phyloP scores from a whole-genome alignment of 768 basidiomycete species.

The Mycena metata region DNA sequence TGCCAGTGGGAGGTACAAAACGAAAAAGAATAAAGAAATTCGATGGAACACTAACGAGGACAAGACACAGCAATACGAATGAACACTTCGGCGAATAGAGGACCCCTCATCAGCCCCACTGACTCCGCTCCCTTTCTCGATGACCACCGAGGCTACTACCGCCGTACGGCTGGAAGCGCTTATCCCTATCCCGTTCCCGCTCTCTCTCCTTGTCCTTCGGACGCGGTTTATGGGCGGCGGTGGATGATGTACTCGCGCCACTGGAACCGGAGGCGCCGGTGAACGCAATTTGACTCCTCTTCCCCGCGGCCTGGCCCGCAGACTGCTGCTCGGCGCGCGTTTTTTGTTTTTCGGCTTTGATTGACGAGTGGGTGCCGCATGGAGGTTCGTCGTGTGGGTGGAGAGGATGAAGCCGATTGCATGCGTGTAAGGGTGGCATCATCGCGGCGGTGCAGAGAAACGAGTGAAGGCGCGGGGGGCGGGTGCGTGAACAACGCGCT shows the following conservation, averaged over 20 bases:
- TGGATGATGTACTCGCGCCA: background rate
- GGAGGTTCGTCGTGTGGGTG: background rate
- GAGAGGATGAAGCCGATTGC: background rate
- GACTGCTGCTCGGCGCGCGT: constrained; percentile 72
- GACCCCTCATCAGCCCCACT: constrained; percentile 9
- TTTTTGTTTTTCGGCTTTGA: constrained; percentile 74
- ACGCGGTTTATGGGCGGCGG: background rate
- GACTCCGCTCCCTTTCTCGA: constrained; percentile 20
- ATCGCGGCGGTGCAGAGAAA: constrained; percentile 35
- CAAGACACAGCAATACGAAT: too few relatives aligned
- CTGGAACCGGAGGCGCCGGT: constrained; percentile 38
- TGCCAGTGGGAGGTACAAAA: too few relatives aligned
- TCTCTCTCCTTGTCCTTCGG: constrained; percentile 20
- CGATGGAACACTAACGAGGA: too few relatives aligned
- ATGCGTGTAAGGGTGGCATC: background rate
- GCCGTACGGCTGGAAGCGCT: constrained; percentile 39
- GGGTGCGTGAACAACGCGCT: constrained; percentile 45
- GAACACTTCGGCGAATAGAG: too few relatives aligned
- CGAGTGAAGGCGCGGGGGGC: constrained; percentile 34
- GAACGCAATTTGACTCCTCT: constrained; percentile 76
- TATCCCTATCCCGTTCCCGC: constrained; percentile 17
- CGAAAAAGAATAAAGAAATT: too few relatives aligned
- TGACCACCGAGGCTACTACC: constrained; percentile 6
- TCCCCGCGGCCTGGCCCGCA: constrained; percentile 63
- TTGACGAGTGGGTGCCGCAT: constrained; percentile 8